Base-by-base conservation (phyloP, 129 eudicot genomes). In the Tagetes erecta region DNA sequence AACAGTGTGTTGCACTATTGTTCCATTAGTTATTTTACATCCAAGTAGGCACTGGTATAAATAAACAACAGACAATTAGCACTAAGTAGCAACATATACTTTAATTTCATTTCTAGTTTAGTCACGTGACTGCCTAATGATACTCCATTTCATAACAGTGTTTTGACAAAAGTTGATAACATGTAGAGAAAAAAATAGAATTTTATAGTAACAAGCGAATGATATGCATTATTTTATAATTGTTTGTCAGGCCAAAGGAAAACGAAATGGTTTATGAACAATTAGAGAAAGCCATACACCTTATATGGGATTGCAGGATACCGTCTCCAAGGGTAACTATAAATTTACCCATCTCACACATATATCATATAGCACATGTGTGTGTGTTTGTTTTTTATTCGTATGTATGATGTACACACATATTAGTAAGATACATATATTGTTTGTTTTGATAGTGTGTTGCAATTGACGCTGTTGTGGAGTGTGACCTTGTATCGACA, bases 241-340 rank as follows among this genome's bases (percentile, higher is more conserved):
- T 41, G 35, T 70, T 62, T 20, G 62, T 46, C 78, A 94, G 98
- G 71, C 98, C 98, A 33, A 91, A 90, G 77, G 91, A 88, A 79
- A 94, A 91, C 79, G 97, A 88, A 80, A 81, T 64, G 68, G 73
- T 84, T 4, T 88, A 85, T 64, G 87, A 90, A 59, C 96, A 94
- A 60, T 74, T 94, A 82, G 97, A 94, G 83, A 88, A 90, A 82
- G 92, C 98, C 58, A 81, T 88, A 71, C 88, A 94, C 46, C 87
- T 94, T 38, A 94, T 94, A 83, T 94, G 98, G 98, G 90, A 90
- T 84, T 94, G 97, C 86, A 82, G 97, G 73, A 84, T 88, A 70
- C 98, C 98, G 51, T 94, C 98, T 0, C 98, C 97, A 40, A 86
- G 98, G 72, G 98, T 94, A 80, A 90, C 87, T 70, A 53, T 53